A percentile compares a stretch with the other conserved stretches of the same genome.
Conservation (phyloP, 2,329 filamentous ascomycete species). For the Diplodia mutila region DNA sequence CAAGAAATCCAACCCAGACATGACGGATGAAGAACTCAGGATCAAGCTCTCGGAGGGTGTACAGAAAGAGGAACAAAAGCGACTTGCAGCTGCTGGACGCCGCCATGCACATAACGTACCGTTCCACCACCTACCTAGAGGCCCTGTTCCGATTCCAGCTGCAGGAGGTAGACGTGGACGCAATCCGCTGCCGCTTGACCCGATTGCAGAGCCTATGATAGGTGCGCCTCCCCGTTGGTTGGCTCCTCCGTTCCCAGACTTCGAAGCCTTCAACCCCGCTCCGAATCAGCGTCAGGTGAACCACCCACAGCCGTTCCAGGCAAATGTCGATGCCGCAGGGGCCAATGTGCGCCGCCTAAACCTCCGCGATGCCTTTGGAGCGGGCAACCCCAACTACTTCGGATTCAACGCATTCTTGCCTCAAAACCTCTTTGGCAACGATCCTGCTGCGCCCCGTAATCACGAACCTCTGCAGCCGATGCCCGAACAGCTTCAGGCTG, state of each 20-base stretch:
- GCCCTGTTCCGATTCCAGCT: background rate
- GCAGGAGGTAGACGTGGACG: background rate
- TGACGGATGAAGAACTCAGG: constrained; percentile 62
- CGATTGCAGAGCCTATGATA: background rate
- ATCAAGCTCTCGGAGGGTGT: constrained; percentile 63
- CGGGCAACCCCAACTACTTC: background rate
- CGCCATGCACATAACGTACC: background rate
- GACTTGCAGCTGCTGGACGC: background rate
- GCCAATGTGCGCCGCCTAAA: background rate
- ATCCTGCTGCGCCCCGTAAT: background rate
- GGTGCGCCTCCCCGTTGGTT: background rate
- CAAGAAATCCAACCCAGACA: constrained; percentile 61
- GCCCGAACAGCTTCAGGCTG: background rate
- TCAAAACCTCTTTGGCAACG: background rate
- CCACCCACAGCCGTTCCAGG: background rate
- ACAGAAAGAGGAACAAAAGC: constrained; percentile 36
- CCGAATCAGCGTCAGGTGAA: background rate
- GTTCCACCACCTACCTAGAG: background rate
- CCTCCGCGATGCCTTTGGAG: background rate
- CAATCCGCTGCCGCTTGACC: background rate
- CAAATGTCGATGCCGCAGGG: background rate
- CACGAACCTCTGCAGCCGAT: background rate
- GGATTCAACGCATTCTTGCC: background rate
- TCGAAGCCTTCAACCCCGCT: background rate
- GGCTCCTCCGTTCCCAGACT: background rate